Base-by-base conservation (phyloP, 371 early-diverging fungal species). In the Circinella umbellata region DNA sequence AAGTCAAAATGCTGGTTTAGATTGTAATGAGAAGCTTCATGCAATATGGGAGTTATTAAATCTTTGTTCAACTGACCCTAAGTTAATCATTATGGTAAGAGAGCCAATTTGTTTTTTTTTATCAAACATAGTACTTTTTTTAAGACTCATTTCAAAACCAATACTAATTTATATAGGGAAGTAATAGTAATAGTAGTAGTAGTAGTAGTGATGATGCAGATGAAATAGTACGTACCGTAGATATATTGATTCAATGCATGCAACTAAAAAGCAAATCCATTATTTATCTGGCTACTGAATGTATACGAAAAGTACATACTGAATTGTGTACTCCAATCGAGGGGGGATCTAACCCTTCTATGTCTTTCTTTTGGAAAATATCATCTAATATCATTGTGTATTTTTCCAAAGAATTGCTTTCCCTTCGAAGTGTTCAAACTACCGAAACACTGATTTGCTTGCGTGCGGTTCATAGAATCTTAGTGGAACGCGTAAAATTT, bases 321-420 rank as follows among this genome's bases (percentile, higher is more conserved):
- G 73, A 83, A 0, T 74, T 76, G 4, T 81, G 84, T 60, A 88
- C 89, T 62, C 74, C 80, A 54, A 66, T 76, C 36, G 90, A 90
- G 91, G 88, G 89, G 3, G 79, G 81, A 14, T 67, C 80, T 8
- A 78, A 73, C 4, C 72, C 66, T 37, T 73, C 81, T 68, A 89
- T 89, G 85, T 75, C 80, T 14, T 76, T 84, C 7, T 91, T 88
- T 71, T 91, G 91, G 91, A 83, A 78, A 34, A 76, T 89, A 36
- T 81, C 83, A 4, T 87, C 85, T 4, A 76, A 83, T 46, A 80
- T 88, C 3, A 34, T 87, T 8, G 71, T 78, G 53, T 68, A 76
- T 8, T 47, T 87, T 9, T 78, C 85, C 7, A 84, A 78, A 47
- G 78, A 83, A 27, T 42, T 88, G 2, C 51, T 87, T 36, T 83